These are phyloP conservation scores for Pseudogymnoascus sp. DNA, from an alignment of 2,329 filamentous ascomycete genomes.

Conservation along the genomic window DNA sequence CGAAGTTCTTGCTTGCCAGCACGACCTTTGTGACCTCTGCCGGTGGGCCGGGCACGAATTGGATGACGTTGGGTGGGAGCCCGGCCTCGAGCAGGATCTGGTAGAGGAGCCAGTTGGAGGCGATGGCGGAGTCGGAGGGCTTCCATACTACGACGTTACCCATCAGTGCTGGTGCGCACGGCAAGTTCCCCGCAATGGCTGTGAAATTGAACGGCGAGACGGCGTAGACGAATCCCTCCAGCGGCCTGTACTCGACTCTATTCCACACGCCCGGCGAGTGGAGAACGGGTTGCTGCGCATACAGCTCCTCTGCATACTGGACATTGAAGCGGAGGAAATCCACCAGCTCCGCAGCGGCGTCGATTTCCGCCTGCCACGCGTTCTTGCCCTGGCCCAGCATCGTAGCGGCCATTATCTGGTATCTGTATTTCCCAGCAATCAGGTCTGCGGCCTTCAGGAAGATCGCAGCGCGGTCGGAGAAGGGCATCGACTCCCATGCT, in stretches of 20 bases:
- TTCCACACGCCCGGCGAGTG: slow-evolving; percentile 85
- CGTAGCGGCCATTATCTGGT: slow-evolving; percentile 91
- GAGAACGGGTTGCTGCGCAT: slow-evolving; percentile 77
- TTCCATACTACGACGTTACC: slow-evolving; percentile 97
- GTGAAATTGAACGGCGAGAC: slow-evolving; percentile 97
- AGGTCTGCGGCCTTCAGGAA: slow-evolving; percentile 96
- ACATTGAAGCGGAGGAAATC: slow-evolving; percentile 96
- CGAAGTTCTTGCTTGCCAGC: slow-evolving; percentile 71
- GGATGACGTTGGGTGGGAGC: slow-evolving; percentile 80
- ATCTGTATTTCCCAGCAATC: slow-evolving; percentile 85
- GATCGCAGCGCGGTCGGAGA: slow-evolving; percentile 82
- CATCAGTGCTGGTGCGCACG: slow-evolving; percentile 75
- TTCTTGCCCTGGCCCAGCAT: slow-evolving; percentile 98
- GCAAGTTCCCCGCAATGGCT: slow-evolving; percentile 82
- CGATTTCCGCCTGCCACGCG: slow-evolving; percentile 98
- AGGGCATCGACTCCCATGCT: slow-evolving; percentile 78
- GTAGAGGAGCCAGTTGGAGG: slow-evolving; percentile 87
- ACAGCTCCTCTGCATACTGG: slow-evolving; percentile 85
- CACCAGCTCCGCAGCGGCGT: slow-evolving; percentile 82
- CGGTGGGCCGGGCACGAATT: slow-evolving; percentile 86
- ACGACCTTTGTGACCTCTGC: slow-evolving; percentile 73
- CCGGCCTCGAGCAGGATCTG: slow-evolving; percentile 87
- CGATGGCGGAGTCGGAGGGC: slow-evolving; percentile 80
- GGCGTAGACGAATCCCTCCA: slow-evolving; percentile 94
- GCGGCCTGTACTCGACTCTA: slow-evolving; percentile 76